These are phyloP conservation scores for Trebouxia sp. DNA, from an alignment of 139 green algal genomes.

Conservation along the genomic window DNA sequence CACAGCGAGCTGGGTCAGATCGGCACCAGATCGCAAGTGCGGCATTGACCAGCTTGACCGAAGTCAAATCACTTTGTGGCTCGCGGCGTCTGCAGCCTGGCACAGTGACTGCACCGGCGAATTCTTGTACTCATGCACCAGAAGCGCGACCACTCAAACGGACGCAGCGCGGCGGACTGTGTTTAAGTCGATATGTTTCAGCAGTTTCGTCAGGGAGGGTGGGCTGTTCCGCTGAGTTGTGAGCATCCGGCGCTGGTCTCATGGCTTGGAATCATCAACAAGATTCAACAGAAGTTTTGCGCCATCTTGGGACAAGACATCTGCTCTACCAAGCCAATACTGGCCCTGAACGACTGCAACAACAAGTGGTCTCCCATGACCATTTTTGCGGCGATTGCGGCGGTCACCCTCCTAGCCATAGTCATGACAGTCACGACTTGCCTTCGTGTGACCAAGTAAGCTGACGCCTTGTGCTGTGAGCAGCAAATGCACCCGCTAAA, in stretches of 20 bases:
- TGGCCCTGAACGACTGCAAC: constrained; percentile 1
- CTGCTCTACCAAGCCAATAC: neutral
- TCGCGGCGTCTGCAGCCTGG: too few species aligned
- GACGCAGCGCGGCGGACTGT: too few species aligned
- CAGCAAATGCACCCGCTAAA: too few species aligned
- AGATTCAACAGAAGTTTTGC: neutral
- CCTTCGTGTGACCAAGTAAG: neutral
- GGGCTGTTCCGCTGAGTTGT: constrained; percentile 31
- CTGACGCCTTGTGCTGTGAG: too few species aligned
- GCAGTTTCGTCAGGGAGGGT: constrained; percentile 29
- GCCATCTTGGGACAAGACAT: neutral
- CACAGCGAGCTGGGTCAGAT: too few species aligned
- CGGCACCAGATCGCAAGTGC: too few species aligned
- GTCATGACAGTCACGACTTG: neutral
- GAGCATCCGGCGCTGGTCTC: constrained; percentile 15
- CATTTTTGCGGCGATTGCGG: neutral
- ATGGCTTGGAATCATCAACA: neutral
- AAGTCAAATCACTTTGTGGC: too few species aligned
- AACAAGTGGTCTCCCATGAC: constrained; percentile 30
- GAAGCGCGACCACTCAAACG: too few species aligned
- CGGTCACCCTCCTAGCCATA: neutral
- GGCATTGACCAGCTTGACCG: too few species aligned
- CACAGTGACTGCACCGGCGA: too few species aligned
- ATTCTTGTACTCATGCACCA: too few species aligned
- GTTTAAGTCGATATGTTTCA: neutral